A percentile compares a stretch with the other conserved stretches of the same genome.
These are phyloP conservation scores for Sequoiadendron giganteum DNA, from an alignment of 75 land plant species.

Conservation along the genomic window DNA sequence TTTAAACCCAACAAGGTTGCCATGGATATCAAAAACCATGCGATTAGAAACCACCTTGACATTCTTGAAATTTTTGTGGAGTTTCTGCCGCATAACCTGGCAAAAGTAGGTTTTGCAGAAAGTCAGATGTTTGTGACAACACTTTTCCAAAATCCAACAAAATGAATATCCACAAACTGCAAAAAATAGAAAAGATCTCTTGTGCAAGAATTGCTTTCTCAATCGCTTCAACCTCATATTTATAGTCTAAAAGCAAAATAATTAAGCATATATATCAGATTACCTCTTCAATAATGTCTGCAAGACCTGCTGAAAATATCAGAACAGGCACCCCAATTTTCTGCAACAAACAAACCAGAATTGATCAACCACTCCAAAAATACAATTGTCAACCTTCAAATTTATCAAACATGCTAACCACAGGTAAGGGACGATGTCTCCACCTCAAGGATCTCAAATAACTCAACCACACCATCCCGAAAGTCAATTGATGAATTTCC, in stretches of 20 bases:
- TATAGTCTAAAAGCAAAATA: not conserved
- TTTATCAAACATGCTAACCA: not conserved
- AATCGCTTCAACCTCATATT: not conserved
- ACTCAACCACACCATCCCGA: slow-evolving; percentile 75
- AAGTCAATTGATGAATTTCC: slow-evolving; percentile 65
- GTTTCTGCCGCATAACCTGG: slow-evolving; percentile 92
- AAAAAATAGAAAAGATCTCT: not conserved
- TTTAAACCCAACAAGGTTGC: slow-evolving; percentile 67
- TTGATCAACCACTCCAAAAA: not conserved
- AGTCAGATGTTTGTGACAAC: not conserved
- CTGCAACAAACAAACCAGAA: slow-evolving; percentile 36
- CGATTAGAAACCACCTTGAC: slow-evolving; percentile 85
- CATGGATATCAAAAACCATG: slow-evolving; percentile 78
- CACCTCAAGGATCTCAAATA: slow-evolving; percentile 86
- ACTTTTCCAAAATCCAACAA: slow-evolving; percentile 7
- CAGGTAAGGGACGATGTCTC: not conserved
- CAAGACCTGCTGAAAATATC: slow-evolving; percentile 94
- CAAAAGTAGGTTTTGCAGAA: not conserved
- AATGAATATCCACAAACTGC: not conserved
- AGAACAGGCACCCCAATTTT: slow-evolving; percentile 73
- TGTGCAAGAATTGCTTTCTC: not conserved
- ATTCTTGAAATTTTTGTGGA: slow-evolving; percentile 74
- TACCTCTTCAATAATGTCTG: slow-evolving; percentile 98
- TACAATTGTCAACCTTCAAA: not conserved
- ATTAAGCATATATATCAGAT: slow-evolving; percentile 2